Conservation (phyloP, 179 eudicot species). For the Spergularia azorica region DNA sequence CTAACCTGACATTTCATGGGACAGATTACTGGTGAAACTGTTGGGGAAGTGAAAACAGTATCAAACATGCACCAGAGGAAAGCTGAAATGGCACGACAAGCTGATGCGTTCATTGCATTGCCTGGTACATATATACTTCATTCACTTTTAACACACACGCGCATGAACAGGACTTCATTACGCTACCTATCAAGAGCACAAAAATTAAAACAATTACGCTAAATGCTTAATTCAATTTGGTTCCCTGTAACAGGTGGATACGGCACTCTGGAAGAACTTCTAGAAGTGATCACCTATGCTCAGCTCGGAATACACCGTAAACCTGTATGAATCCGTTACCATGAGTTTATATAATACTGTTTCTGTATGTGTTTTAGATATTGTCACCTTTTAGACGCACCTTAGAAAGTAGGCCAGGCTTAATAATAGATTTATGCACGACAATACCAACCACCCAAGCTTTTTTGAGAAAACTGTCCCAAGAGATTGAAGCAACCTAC, state of each 20-base stretch:
- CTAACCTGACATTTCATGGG: conserved; percentile 9
- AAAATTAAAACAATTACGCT: neutral
- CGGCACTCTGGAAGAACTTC: conserved; percentile 91
- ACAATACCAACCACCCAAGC: conserved; percentile 20
- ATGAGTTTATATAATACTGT: neutral
- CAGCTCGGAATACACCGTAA: conserved; percentile 93
- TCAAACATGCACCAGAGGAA: conserved; percentile 95
- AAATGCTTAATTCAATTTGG: neutral
- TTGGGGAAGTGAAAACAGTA: conserved; percentile 86
- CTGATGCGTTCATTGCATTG: conserved; percentile 93
- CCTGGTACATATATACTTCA: conserved; percentile 53
- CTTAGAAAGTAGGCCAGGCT: conserved; percentile 8
- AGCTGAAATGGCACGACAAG: conserved; percentile 98
- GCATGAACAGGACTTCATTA: neutral
- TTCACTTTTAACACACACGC: neutral
- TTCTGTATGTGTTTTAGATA: neutral
- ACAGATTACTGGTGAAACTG: conserved; percentile 82
- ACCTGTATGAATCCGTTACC: conserved; percentile 56
- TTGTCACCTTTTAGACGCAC: conserved; percentile 6
- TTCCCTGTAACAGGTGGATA: conserved; percentile 63
- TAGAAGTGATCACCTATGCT: conserved; percentile 91
- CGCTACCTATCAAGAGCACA: neutral
- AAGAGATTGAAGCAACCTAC: conserved; percentile 29
- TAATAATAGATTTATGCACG: conserved; percentile 5
- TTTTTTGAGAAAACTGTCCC: conserved; percentile 22